Conservation (phyloP, 768 basidiomycete species). For the Mycena kentingensis region DNA sequence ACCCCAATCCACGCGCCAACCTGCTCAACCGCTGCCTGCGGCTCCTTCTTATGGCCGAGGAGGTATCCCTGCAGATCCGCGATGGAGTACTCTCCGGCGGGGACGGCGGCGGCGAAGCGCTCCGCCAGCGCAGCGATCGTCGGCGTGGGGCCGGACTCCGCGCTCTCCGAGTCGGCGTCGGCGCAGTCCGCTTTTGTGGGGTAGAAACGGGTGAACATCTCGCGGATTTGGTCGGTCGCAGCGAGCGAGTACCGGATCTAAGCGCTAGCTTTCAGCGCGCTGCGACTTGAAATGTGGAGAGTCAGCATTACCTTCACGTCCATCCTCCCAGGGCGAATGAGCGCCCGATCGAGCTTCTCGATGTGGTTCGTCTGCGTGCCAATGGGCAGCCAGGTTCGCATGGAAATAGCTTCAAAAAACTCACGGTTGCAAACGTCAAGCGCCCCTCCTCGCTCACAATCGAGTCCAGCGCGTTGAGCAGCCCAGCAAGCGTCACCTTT, state of each 20-base stretch:
- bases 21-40: slow-evolving; percentile 34
- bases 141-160: too few relatives aligned
- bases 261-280: too few relatives aligned
- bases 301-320: too few relatives aligned
- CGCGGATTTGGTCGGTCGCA: slow-evolving; percentile 46
- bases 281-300: too few relatives aligned
- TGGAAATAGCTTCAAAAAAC: slow-evolving; percentile 19
- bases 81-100: slow-evolving; percentile 52
- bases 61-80: slow-evolving; percentile 66
- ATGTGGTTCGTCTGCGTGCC: slow-evolving; percentile 55
- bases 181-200: slow-evolving; percentile 27
- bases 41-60: slow-evolving; percentile 44
- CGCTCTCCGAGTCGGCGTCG: slow-evolving; percentile 11
- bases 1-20: slow-evolving; percentile 45
- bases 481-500: slow-evolving; percentile 53
- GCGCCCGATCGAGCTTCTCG: slow-evolving; percentile 54
- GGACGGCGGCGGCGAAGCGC: slow-evolving; percentile 45
- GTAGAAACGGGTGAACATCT: slow-evolving; percentile 55
- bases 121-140: slow-evolving; percentile 36
- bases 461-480: slow-evolving; percentile 62
- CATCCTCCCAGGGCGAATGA: slow-evolving; percentile 59
- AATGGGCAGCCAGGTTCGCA: not conserved
- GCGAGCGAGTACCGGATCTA: slow-evolving; percentile 53
- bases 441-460: slow-evolving; percentile 64
- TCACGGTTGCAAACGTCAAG: slow-evolving; percentile 59